Evolutionary conservation across 2,329 filamentous ascomycete species (phyloP).

Genomic region (Calonectria pauciramosa): DNA sequence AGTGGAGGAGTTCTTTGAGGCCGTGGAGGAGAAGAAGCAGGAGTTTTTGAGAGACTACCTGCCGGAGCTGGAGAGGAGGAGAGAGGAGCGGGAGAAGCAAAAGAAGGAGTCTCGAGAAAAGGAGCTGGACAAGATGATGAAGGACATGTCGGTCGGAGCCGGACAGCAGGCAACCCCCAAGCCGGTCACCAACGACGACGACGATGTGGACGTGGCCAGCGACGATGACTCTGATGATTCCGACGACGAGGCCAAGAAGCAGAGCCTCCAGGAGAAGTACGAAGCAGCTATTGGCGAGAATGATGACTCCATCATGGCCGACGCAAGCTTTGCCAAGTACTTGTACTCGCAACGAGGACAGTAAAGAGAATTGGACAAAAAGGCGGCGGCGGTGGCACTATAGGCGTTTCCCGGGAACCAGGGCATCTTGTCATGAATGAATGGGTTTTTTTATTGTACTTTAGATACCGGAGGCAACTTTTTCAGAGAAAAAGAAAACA

Average conservation of each 20-base stretch:
- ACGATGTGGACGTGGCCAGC: slow-evolving; percentile 66
- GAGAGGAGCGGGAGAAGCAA: slow-evolving; percentile 80
- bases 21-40: slow-evolving; percentile 86
- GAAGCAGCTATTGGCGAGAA: slow-evolving; percentile 78
- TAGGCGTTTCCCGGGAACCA: slow-evolving; percentile 39
- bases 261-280: slow-evolving; percentile 82
- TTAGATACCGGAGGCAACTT: slow-evolving; percentile 43
- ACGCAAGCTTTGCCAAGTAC: slow-evolving; percentile 75
- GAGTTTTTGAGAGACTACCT: slow-evolving; percentile 94
- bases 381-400: slow-evolving; percentile 24
- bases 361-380: not conserved
- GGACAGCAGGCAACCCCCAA: slow-evolving; percentile 47
- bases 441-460: slow-evolving; percentile 30
- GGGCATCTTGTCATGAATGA: slow-evolving; percentile 30
- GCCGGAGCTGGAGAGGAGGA: slow-evolving; percentile 87
- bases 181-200: slow-evolving; percentile 61
- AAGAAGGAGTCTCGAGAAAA: slow-evolving; percentile 80
- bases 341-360: slow-evolving; percentile 60
- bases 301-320: slow-evolving; percentile 63
- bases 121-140: slow-evolving; percentile 94
- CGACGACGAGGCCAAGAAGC: slow-evolving; percentile 71
- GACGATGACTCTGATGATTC: slow-evolving; percentile 68
- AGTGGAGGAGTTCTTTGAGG: slow-evolving; percentile 92
- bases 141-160: slow-evolving; percentile 78
- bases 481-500: slow-evolving; percentile 29